Evolutionary conservation across 306 rosid species (phyloP).

Genomic region (Luffa acutangula): DNA sequence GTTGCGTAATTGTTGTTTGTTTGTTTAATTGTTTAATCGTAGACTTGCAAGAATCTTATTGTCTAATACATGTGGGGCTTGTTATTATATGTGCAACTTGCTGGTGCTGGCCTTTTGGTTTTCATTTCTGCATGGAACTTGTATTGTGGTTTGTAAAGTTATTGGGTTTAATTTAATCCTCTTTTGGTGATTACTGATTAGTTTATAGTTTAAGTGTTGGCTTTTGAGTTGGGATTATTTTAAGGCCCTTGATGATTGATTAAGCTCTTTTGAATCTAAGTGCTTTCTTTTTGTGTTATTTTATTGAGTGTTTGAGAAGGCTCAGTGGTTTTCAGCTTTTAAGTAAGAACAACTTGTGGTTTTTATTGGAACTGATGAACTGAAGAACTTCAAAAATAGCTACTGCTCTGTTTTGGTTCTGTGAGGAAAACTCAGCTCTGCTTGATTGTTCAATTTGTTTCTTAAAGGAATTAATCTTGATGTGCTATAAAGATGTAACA

Average conservation of each 20-base stretch:
- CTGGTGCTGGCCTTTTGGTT: neutral
- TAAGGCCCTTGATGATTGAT: neutral
- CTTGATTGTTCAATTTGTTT: neutral
- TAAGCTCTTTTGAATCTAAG: neutral
- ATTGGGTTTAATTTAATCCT: neutral
- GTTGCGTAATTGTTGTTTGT: neutral
- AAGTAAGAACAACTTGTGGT: neutral
- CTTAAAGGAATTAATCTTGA: neutral
- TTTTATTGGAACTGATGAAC: neutral
- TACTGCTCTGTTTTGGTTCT: neutral
- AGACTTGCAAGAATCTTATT: neutral
- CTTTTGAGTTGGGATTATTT: neutral
- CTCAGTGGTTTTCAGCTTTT: neutral
- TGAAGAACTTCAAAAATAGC: neutral
- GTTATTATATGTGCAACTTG: conserved; percentile 2
- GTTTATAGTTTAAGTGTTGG: neutral
- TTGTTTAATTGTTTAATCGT: neutral
- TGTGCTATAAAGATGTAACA: neutral
- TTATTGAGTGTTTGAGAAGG: neutral
- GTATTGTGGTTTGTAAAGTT: neutral
- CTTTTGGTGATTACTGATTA: neutral
- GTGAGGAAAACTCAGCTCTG: neutral
- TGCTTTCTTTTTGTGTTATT: neutral
- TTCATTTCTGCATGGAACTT: conserved; percentile 1
- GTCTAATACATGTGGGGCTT: neutral